These are phyloP conservation scores for Pelargonium australe DNA, from an alignment of 441 rosid species.

Conservation along the genomic window DNA sequence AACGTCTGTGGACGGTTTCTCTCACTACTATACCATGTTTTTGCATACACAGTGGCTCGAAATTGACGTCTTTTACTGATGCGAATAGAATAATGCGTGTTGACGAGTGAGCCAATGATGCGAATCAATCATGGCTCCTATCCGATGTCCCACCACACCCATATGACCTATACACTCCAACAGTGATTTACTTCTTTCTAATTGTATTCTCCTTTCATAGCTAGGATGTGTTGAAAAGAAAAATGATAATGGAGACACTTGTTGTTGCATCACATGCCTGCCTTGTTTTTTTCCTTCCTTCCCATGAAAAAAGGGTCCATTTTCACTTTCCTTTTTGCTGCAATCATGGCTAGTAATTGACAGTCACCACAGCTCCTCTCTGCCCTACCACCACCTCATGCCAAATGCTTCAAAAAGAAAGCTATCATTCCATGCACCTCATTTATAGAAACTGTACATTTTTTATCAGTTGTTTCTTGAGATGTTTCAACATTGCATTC, in stretches of 20 bases:
- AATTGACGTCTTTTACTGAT: not conserved
- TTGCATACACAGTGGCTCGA: slow-evolving; percentile 13
- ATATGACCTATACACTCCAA: not conserved
- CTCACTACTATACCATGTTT: not conserved
- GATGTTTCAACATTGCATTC: slow-evolving; percentile 16
- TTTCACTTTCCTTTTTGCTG: slow-evolving; percentile 13
- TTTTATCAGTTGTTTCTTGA: slow-evolving; percentile 4
- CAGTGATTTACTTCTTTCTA: not conserved
- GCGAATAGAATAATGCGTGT: slow-evolving; percentile 11
- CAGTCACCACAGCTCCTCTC: slow-evolving; percentile 7
- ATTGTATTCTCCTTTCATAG: not conserved
- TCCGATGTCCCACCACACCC: slow-evolving; percentile 27
- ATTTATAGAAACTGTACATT: slow-evolving; percentile 15
- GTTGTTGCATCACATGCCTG: slow-evolving; percentile 28
- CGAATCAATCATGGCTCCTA: slow-evolving; percentile 27
- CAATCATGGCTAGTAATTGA: slow-evolving; percentile 12
- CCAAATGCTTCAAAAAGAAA: slow-evolving; percentile 9
- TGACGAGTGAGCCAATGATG: slow-evolving; percentile 32
- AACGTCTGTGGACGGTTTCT: too few species aligned
- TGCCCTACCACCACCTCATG: slow-evolving; percentile 17
- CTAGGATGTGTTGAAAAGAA: slow-evolving; percentile 8
- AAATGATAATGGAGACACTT: slow-evolving; percentile 19
- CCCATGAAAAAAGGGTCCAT: slow-evolving; percentile 13
- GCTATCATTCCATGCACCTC: slow-evolving; percentile 15
- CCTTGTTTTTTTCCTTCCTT: slow-evolving; percentile 6